Conservation (phyloP, 345 rosid species). For the Hevea brasiliensis region DNA sequence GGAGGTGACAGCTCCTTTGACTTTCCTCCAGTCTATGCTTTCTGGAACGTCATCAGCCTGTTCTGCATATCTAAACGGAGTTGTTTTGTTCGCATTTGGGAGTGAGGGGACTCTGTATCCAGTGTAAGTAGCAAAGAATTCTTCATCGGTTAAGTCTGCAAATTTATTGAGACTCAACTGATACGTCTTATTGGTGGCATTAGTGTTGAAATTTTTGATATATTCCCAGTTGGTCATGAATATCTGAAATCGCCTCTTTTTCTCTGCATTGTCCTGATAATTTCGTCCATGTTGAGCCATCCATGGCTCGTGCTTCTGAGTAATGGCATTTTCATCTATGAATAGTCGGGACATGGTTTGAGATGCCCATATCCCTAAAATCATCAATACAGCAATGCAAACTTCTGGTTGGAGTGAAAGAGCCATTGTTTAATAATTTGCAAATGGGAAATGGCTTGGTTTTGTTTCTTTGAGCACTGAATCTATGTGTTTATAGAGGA, state of each 20-base stretch:
- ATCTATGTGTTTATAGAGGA: too few relatives aligned
- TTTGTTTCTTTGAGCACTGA: too few relatives aligned
- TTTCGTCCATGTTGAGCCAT: slow-evolving; percentile 14
- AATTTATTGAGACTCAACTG: not conserved
- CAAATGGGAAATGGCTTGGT: too few relatives aligned
- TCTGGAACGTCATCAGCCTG: not conserved
- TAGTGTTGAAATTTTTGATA: slow-evolving; percentile 12
- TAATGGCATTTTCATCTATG: slow-evolving; percentile 3
- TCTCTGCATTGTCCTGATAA: slow-evolving; percentile 14
- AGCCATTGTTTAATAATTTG: not conserved
- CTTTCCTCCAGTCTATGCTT: not conserved
- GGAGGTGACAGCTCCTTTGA: not conserved
- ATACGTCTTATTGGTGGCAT: not conserved
- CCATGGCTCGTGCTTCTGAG: slow-evolving; percentile 28
- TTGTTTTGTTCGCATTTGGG: not conserved
- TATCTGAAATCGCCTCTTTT: slow-evolving; percentile 23
- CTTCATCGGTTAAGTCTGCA: not conserved
- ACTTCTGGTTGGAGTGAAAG: not conserved
- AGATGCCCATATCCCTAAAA: not conserved
- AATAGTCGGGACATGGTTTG: not conserved
- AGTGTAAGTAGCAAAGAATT: not conserved
- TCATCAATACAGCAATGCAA: not conserved
- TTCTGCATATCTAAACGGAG: not conserved
- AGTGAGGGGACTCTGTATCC: not conserved
- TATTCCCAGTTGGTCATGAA: slow-evolving; percentile 24